Conservation (phyloP, 192 early-diverging fungal species). For the Rhizophagus clarus region DNA sequence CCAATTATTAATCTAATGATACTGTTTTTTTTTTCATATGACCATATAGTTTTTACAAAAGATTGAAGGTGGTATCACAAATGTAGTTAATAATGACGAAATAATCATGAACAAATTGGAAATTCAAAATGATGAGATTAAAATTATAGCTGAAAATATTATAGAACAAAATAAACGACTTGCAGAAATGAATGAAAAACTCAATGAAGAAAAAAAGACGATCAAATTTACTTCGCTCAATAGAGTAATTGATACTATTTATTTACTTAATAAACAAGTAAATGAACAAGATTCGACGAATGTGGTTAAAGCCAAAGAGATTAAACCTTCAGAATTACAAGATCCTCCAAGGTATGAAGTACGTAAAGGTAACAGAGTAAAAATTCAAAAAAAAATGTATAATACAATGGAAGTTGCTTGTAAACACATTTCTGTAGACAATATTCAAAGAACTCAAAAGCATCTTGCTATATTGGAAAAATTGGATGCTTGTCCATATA, state of each 20-base stretch:
- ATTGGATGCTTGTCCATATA: slow-evolving; percentile 7
- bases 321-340: not conserved
- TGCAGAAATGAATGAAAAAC: not conserved
- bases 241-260: not conserved
- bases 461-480: slow-evolving; percentile 14
- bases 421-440: not conserved
- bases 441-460: not conserved
- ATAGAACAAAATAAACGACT: not conserved
- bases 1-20: not conserved
- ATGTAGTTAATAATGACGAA: not conserved
- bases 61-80: not conserved
- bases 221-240: not conserved
- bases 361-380: not conserved
- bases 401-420: not conserved
- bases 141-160: not conserved
- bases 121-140: not conserved
- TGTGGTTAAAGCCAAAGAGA: not conserved
- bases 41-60: not conserved
- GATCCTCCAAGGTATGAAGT: not conserved
- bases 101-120: not conserved
- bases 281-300: not conserved
- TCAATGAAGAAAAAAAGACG: not conserved
- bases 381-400: not conserved
- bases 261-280: not conserved
- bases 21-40: too few species aligned